Evolutionary conservation across 2,329 filamentous ascomycete genomes (phyloP), one percentile per base, ranked within the genome.

Genomic region (Stenocarpella maydis): DNA sequence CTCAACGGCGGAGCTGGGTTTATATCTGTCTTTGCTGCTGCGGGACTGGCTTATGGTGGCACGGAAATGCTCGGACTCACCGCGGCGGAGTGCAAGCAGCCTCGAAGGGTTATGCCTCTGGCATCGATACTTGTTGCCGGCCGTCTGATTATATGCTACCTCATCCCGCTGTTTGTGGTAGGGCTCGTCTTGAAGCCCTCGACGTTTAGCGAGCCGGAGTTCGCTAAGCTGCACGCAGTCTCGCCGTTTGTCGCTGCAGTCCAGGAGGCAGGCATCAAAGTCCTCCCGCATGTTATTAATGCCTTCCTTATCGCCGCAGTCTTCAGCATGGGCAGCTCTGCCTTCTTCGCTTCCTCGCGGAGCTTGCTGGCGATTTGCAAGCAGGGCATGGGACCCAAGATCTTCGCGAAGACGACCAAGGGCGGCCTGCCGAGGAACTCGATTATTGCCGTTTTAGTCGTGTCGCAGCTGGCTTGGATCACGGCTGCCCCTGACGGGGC

Each of bases 51-150:
- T 12, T 84, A 83, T 65, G 79, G 81, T 12, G 83, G 83, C 26
- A 84, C 82, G 2, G 82, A 84, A 69, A 78, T 84, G 67, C 78
- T 84, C 4, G 82, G 82, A 17, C 75, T 84, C 19, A 79, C 82
- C 4, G 82, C 81, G 8, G 80, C 80, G 21, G 82, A 84, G 71
- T 79, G 81, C 69, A 74, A 77, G 17, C 79, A 79, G 52, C 82
- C 81, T 12, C 72, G 73, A 19, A 77, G 75, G 34, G 75, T 80
- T 3, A 79, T 83, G 71, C 77, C 78, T 15, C 74, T 78, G 15
- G 81, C 81, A 6, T 79, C 79, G 68, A 80, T 78, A 69, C 78
- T 83, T 55, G 80, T 82, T 6, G 78, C 80, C 65, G 77, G 76
- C 71, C 79, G 82, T 60, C 80, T 83, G 49, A 60, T 75, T 24